phyloP scores from a whole-genome alignment of 1,284 basidiomycete genomes.

The Ceraceosorus bombacis region DNA sequence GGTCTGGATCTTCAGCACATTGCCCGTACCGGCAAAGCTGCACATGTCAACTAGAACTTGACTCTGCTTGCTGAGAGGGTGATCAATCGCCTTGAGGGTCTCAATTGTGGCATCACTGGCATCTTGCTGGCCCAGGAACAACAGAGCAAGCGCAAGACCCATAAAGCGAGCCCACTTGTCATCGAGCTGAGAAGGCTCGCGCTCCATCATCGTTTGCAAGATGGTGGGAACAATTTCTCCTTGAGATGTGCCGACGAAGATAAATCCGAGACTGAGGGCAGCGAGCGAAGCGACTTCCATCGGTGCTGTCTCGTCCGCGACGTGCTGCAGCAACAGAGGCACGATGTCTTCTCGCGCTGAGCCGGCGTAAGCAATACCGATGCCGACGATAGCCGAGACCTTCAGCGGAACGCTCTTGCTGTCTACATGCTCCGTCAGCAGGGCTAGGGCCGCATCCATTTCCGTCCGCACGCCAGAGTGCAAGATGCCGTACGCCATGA shows the following conservation, averaged over 20 bases:
- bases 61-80: constrained; percentile 81
- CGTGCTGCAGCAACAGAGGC: constrained; percentile 38
- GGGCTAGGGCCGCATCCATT: constrained; percentile 83
- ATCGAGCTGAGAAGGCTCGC: constrained; percentile 39
- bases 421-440: constrained; percentile 84
- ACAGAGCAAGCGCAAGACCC: constrained; percentile 77
- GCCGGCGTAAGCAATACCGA: constrained; percentile 85
- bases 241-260: constrained; percentile 90
- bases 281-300: constrained; percentile 86
- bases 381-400: constrained; percentile 67
- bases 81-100: constrained; percentile 88
- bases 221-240: constrained; percentile 87
- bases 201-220: constrained; percentile 77
- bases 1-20: constrained; percentile 85
- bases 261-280: constrained; percentile 82
- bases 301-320: constrained; percentile 51
- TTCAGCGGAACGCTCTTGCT: constrained; percentile 77
- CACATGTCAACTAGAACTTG: constrained; percentile 90
- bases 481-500: constrained; percentile 88
- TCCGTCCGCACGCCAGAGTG: constrained; percentile 85
- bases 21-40: constrained; percentile 89
- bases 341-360: constrained; percentile 77
- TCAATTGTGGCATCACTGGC: constrained; percentile 89
- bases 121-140: constrained; percentile 64
- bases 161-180: constrained; percentile 86